Conservation (phyloP, 2,329 filamentous ascomycete genomes). For the Aureobasidium sp. region DNA sequence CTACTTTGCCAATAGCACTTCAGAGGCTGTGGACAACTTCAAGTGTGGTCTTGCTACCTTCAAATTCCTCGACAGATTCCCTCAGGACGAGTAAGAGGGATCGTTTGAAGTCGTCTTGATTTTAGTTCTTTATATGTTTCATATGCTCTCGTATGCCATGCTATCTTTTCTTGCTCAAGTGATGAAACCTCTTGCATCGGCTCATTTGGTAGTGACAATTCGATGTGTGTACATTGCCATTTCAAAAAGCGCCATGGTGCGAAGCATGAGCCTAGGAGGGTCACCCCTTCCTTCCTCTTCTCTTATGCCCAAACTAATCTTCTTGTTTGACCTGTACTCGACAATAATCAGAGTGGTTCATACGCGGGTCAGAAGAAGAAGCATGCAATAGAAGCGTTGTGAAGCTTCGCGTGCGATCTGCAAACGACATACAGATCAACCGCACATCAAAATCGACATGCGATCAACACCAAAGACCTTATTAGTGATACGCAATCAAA, state of each 20-base stretch:
- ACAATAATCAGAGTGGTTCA: too few species aligned
- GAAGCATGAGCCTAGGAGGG: too few species aligned
- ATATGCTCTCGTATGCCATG: neutral
- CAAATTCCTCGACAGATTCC: slow-evolving; percentile 60
- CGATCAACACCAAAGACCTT: too few species aligned
- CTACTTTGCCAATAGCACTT: slow-evolving; percentile 20
- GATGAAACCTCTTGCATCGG: neutral
- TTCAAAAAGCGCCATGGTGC: too few species aligned
- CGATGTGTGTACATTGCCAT: too few species aligned
- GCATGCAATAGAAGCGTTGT: neutral
- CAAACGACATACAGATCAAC: too few species aligned
- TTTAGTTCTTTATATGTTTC: neutral
- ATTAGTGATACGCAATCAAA: neutral
- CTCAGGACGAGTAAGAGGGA: slow-evolving; percentile 40
- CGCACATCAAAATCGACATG: too few species aligned
- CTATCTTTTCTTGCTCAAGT: neutral
- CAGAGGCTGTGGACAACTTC: neutral
- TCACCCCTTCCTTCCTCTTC: too few species aligned
- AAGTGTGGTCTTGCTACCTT: slow-evolving; percentile 51
- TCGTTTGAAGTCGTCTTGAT: neutral
- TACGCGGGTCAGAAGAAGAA: neutral
- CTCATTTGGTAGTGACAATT: neutral
- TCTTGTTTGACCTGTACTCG: too few species aligned
- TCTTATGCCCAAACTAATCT: too few species aligned
- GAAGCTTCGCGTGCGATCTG: too few species aligned